phyloP scores from a whole-genome alignment of 1,139 yeast genomes.

The Protomyces inundatus region DNA sequence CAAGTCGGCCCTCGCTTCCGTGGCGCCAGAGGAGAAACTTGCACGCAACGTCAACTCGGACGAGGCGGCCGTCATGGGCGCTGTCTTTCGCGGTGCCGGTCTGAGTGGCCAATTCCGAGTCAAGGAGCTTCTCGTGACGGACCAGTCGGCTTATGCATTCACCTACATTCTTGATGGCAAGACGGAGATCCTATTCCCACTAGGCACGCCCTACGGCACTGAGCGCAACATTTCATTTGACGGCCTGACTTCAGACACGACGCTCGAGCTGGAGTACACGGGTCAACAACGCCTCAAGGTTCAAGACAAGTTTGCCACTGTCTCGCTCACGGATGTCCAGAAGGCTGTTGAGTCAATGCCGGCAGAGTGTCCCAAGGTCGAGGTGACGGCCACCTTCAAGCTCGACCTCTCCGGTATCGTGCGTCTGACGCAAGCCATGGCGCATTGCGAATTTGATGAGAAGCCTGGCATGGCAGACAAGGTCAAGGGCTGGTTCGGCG shows the following conservation, averaged over 20 bases:
- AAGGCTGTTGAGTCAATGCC: conserved; percentile 3
- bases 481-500: conserved; percentile 19
- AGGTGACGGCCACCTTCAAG: conserved; percentile 7
- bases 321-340: conserved; percentile 8
- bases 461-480: conserved; percentile 11
- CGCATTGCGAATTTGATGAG: conserved; percentile 15
- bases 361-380: conserved; percentile 1
- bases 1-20: conserved; percentile 47
- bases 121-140: conserved; percentile 55
- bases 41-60: conserved; percentile 94
- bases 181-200: conserved; percentile 42
- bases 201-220: conserved; percentile 33
- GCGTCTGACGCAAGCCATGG: not conserved
- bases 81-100: conserved; percentile 72
- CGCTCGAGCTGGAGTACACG: conserved; percentile 1
- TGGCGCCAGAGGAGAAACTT: conserved; percentile 49
- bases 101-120: conserved; percentile 57
- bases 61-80: conserved; percentile 88
- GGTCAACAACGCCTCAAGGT: not conserved
- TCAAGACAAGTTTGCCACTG: not conserved
- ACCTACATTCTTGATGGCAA: conserved; percentile 31
- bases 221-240: not conserved
- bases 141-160: conserved; percentile 49
- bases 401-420: conserved; percentile 23
- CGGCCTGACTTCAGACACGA: not conserved